A percentile compares a stretch with the other conserved stretches of the same genome.
phyloP scores from a whole-genome alignment of 139 green algal genomes.

The Chlamydomonas asymmetrica region DNA sequence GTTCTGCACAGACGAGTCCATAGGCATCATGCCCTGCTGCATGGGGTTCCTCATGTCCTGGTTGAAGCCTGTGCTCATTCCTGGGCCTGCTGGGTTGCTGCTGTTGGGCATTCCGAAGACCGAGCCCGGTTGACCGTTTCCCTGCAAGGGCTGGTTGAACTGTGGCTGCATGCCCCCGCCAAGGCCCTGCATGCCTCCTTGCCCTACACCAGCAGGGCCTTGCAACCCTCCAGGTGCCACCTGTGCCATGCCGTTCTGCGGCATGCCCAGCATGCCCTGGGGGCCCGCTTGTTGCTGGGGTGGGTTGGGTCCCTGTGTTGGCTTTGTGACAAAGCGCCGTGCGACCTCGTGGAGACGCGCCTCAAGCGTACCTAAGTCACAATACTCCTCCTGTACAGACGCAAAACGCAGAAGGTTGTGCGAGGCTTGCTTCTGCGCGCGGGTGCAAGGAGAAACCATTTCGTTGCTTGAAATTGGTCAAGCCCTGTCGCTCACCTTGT shows the following conservation, averaged over 20 bases:
- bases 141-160: conserved; percentile 24
- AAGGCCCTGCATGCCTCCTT: conserved; percentile 9
- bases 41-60: conserved; percentile 12
- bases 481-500: conserved; percentile 65
- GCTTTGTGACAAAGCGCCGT: conserved; percentile 50
- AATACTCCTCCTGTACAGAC: conserved; percentile 86
- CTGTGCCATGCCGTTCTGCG: conserved; percentile 21
- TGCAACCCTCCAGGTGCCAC: neutral
- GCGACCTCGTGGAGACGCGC: conserved; percentile 80
- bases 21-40: conserved; percentile 5
- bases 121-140: no score
- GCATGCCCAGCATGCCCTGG: conserved; percentile 11
- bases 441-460: neutral
- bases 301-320: neutral
- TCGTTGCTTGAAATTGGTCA: neutral
- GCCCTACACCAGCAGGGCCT: neutral
- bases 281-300: neutral
- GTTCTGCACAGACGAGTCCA: conserved; percentile 3
- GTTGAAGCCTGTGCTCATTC: conserved; percentile 25
- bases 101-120: conserved; percentile 62
- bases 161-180: conserved; percentile 14
- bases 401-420: neutral
- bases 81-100: conserved; percentile 16
- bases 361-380: conserved; percentile 79
- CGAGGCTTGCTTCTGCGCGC: neutral